A percentile compares a stretch with the other conserved stretches of the same genome.
These are phyloP conservation scores for Pseudocercospora eumusae DNA, from an alignment of 2,329 filamentous ascomycete species.

Conservation along the genomic window DNA sequence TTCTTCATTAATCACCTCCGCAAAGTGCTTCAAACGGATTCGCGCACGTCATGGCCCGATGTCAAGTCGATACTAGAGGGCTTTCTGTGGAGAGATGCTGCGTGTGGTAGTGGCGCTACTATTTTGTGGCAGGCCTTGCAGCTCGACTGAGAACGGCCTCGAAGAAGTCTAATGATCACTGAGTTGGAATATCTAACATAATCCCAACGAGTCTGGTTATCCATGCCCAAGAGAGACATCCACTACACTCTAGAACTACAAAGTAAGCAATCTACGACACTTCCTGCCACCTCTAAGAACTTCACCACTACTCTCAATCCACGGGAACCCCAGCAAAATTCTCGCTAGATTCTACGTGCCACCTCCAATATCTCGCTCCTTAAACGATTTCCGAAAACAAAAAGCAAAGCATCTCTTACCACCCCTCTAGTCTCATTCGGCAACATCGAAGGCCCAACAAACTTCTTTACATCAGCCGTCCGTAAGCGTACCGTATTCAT, in stretches of 20 bases:
- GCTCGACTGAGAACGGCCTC: not conserved
- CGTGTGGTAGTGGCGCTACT: constrained; percentile 13
- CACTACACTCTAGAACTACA: not conserved
- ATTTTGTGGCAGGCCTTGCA: constrained; percentile 15
- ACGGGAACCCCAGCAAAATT: constrained; percentile 9
- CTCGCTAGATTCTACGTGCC: constrained; percentile 14
- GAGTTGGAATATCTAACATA: not conserved
- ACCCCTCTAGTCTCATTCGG: not conserved
- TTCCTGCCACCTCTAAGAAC: constrained; percentile 9
- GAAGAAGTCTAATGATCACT: not conserved
- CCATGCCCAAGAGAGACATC: not conserved
- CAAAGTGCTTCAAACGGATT: not conserved
- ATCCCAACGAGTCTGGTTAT: not conserved
- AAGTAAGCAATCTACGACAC: constrained; percentile 8
- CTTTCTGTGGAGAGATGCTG: constrained; percentile 22
- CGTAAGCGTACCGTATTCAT: too few relatives aligned
- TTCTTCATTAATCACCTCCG: constrained; percentile 14
- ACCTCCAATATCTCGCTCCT: constrained; percentile 9
- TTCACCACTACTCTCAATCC: not conserved
- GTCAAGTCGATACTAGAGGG: constrained; percentile 2
- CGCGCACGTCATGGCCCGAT: not conserved
- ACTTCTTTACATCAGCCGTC: too few relatives aligned
- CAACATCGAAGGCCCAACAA: not conserved
- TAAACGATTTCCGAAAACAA: constrained; percentile 2
- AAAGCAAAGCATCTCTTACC: not conserved